phyloP scores from a whole-genome alignment of 2,329 filamentous ascomycete species.

The Phaeomoniella chlamydospora region DNA sequence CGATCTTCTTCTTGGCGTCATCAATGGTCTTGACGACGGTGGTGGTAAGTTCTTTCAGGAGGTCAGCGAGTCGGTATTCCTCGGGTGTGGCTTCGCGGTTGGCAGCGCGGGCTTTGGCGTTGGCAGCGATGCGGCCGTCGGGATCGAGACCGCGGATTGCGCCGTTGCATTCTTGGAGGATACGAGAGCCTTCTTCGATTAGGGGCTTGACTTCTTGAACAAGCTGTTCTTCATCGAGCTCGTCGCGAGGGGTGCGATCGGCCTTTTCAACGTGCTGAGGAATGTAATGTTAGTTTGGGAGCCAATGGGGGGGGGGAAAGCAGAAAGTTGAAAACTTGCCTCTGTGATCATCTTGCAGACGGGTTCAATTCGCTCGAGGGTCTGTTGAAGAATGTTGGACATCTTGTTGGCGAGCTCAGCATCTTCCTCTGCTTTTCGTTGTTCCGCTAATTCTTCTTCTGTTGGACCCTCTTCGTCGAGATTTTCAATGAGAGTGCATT shows the following conservation, averaged over 20 bases:
- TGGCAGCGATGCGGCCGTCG: constrained; percentile 69
- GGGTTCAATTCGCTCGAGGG: constrained; percentile 69
- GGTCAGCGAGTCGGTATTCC: constrained; percentile 71
- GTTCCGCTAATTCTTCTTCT: constrained; percentile 35
- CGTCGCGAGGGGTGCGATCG: constrained; percentile 68
- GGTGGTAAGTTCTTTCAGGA: constrained; percentile 71
- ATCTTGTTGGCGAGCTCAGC: constrained; percentile 67
- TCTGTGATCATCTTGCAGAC: constrained; percentile 78
- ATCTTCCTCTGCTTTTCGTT: constrained; percentile 51
- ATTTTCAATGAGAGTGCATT: constrained; percentile 47
- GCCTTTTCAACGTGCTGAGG: constrained; percentile 61
- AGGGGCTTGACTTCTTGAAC: constrained; percentile 77
- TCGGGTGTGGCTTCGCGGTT: constrained; percentile 66
- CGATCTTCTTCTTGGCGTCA: constrained; percentile 73
- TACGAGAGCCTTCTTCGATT: constrained; percentile 71
- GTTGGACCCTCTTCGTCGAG: constrained; percentile 27
- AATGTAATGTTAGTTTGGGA: constrained; percentile 11
- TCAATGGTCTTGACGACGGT: constrained; percentile 74
- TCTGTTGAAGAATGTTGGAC: constrained; percentile 56
- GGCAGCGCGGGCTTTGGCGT: constrained; percentile 69
- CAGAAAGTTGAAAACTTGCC: constrained; percentile 28
- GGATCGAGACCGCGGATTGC: constrained; percentile 78
- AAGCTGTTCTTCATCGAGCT: constrained; percentile 78
- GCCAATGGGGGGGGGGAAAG: constrained; percentile 5
- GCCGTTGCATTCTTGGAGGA: constrained; percentile 76